phyloP scores from a whole-genome alignment of 352 stramenopile genomes.

The Globisporangium camurandrum region DNA sequence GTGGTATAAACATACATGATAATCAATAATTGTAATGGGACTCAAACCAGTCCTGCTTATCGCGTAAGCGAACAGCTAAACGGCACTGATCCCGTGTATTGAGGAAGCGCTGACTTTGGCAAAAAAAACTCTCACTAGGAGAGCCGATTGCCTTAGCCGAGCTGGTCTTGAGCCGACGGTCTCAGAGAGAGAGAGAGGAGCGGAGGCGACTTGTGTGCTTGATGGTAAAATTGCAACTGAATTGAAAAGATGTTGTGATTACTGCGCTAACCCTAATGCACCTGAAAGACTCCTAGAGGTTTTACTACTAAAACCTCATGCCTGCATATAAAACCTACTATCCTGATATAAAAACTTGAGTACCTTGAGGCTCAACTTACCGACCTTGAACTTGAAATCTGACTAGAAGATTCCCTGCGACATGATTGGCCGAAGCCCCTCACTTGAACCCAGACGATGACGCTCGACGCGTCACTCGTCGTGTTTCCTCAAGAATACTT shows the following conservation, averaged over 20 bases:
- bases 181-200: too few relatives aligned
- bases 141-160: too few relatives aligned
- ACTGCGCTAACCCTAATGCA: background rate
- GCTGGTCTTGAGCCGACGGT: too few relatives aligned
- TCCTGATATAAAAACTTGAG: background rate
- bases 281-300: background rate
- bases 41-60: too few relatives aligned
- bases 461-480: background rate
- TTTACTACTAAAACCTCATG: background rate
- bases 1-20: too few relatives aligned
- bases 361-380: background rate
- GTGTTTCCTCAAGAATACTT: background rate
- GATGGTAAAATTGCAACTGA: background rate
- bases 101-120: too few relatives aligned
- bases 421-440: slow-evolving; percentile 1
- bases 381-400: slow-evolving; percentile 2
- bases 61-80: too few relatives aligned
- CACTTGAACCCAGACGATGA: background rate
- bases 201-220: background rate
- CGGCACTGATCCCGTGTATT: too few relatives aligned
- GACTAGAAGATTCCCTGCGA: background rate
- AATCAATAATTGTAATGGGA: too few relatives aligned
- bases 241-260: background rate
- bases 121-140: too few relatives aligned
- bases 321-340: slow-evolving; percentile 1